Conservation (phyloP, 176 grass and related monocot genomes). For the sorghum (Sorghum bicolor) region Sorghum_bicolor_NCBIv3 NC_012870.2:68300001-68300500, state of each 20-base stretch:
- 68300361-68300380: too few species aligned
- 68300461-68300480: too few species aligned
- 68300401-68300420: too few species aligned
- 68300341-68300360: too few species aligned
- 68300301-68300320: not conserved
- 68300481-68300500: too few species aligned
- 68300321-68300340: not conserved
- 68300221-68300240: not conserved
- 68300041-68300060: slow-evolving; percentile 3
- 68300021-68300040: slow-evolving; percentile 12
- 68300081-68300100: slow-evolving; percentile 1
- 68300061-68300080: not conserved
- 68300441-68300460: too few species aligned
- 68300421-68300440: too few species aligned
- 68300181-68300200: too few species aligned
- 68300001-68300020: not conserved
- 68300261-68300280: not conserved
- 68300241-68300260: not conserved
- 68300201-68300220: too few species aligned
- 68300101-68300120: not conserved
- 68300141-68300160: not conserved
- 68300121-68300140: not conserved
- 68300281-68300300: not conserved
- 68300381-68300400: too few species aligned
- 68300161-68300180: too few species aligned